Percentiles rank a stretch among this genome's conserved stretches.
Evolutionary conservation across 768 basidiomycete species (phyloP).

Genomic region (Scleroderma bovista): DNA sequence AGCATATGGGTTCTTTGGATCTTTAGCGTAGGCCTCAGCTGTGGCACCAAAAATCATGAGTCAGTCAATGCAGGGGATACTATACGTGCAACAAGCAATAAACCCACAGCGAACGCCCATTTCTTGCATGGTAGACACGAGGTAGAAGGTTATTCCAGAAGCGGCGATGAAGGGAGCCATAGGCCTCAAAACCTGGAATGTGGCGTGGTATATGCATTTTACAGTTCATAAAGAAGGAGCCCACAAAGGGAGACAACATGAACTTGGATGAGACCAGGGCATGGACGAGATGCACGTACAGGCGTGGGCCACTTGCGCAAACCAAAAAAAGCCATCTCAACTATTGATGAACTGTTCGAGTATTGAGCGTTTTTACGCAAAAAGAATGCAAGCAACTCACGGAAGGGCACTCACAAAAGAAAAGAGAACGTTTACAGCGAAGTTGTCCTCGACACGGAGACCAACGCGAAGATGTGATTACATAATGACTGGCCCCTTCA

Average conservation of each 20-base stretch:
- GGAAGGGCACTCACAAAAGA: too few relatives aligned
- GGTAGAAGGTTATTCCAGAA: constrained; percentile 57
- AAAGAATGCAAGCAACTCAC: too few relatives aligned
- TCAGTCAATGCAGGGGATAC: too few relatives aligned
- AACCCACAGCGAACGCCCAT: constrained; percentile 65
- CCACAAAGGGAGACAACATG: too few relatives aligned
- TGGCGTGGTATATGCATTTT: constrained; percentile 1
- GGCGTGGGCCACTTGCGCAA: constrained; percentile 79
- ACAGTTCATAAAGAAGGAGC: constrained; percentile 1
- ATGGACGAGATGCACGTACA: constrained; percentile 36
- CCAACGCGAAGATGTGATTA: too few relatives aligned
- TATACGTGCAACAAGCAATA: background rate
- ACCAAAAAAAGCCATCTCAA: constrained; percentile 66
- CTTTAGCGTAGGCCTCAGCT: constrained; percentile 67
- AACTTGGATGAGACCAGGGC: background rate
- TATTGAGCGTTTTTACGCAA: too few relatives aligned
- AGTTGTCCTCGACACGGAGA: too few relatives aligned
- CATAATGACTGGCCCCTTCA: too few relatives aligned
- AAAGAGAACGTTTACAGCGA: too few relatives aligned
- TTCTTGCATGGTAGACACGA: constrained; percentile 65
- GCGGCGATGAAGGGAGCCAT: constrained; percentile 80
- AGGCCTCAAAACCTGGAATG: constrained; percentile 57
- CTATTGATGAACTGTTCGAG: too few relatives aligned
- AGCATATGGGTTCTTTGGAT: constrained; percentile 80
- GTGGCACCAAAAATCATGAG: constrained; percentile 1